Evolutionary conservation across 177 flowering plant genomes (phyloP).

Genomic region (Telopea speciosissima): DNA sequence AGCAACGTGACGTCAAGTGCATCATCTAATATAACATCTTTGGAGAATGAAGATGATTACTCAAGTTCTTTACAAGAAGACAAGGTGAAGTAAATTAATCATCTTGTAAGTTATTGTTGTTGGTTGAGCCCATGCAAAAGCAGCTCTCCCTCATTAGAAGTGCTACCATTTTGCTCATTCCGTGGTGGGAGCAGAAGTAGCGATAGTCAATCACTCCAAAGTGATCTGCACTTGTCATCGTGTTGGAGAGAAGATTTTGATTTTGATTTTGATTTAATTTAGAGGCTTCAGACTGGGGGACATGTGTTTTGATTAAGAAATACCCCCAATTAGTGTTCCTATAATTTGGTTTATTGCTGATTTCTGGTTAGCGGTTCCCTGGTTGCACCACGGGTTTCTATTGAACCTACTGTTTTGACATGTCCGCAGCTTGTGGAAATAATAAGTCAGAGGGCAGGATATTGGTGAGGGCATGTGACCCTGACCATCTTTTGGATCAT

Average conservation of each 20-base stretch:
- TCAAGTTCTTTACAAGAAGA: slow-evolving; percentile 40
- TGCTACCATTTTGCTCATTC: slow-evolving; percentile 5
- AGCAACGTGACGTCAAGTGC: slow-evolving; percentile 40
- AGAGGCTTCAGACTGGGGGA: slow-evolving; percentile 36
- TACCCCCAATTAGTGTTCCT: slow-evolving; percentile 6
- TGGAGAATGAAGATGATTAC: slow-evolving; percentile 34
- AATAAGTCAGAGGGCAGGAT: too few species aligned
- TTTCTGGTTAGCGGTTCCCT: too few species aligned
- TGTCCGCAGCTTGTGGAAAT: too few species aligned
- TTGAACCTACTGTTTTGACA: too few species aligned
- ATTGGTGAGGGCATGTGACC: too few species aligned
- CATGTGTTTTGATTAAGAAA: slow-evolving; percentile 11
- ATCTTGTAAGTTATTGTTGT: not conserved
- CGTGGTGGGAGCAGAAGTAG: slow-evolving; percentile 5
- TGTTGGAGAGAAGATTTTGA: slow-evolving; percentile 12
- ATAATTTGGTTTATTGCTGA: not conserved
- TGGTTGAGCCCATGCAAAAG: slow-evolving; percentile 3
- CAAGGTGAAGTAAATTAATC: slow-evolving; percentile 10
- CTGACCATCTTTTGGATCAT: too few species aligned
- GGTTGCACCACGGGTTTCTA: too few species aligned
- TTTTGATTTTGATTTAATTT: slow-evolving; percentile 29
- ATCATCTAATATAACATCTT: slow-evolving; percentile 50
- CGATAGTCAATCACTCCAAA: not conserved
- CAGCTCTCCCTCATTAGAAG: slow-evolving; percentile 2
- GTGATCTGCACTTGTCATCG: not conserved